phyloP scores from a whole-genome alignment of 345 rosid species.

The Bruguiera sexangula region DNA sequence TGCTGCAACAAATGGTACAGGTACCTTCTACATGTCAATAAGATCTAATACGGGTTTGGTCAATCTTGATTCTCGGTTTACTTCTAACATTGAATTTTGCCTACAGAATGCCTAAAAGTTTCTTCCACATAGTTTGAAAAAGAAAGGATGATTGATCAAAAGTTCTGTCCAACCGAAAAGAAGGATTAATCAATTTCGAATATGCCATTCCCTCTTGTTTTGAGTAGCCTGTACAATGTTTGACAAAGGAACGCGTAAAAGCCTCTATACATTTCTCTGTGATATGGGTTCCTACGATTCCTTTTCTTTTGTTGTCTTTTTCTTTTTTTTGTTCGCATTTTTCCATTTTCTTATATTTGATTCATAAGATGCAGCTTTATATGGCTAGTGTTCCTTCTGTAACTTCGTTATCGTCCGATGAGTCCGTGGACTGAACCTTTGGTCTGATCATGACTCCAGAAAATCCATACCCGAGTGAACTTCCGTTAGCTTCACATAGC shows the following conservation, averaged over 20 bases:
- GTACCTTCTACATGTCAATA: too few relatives aligned
- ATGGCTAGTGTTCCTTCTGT: constrained; percentile 73
- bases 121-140: not conserved
- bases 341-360: too few relatives aligned
- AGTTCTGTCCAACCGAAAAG: constrained; percentile 5
- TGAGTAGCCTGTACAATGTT: constrained; percentile 36
- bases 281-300: not conserved
- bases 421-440: constrained; percentile 50
- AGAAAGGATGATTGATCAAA: constrained; percentile 12
- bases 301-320: not conserved
- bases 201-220: constrained; percentile 5
- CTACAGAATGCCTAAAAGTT: not conserved
- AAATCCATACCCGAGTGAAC: constrained; percentile 94
- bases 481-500: constrained; percentile 84
- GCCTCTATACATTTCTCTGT: constrained; percentile 21
- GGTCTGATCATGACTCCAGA: constrained; percentile 60
- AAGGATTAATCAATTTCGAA: not conserved
- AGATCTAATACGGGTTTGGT: not conserved
- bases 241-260: constrained; percentile 15
- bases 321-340: not conserved
- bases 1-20: too few relatives aligned
- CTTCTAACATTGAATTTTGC: constrained; percentile 1
- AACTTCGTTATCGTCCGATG: constrained; percentile 65
- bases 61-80: constrained; percentile 18
- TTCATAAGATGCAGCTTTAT: constrained; percentile 25